Conservation (phyloP, 2,329 filamentous ascomycete genomes). For the Diplodia scrobiculata region DNA sequence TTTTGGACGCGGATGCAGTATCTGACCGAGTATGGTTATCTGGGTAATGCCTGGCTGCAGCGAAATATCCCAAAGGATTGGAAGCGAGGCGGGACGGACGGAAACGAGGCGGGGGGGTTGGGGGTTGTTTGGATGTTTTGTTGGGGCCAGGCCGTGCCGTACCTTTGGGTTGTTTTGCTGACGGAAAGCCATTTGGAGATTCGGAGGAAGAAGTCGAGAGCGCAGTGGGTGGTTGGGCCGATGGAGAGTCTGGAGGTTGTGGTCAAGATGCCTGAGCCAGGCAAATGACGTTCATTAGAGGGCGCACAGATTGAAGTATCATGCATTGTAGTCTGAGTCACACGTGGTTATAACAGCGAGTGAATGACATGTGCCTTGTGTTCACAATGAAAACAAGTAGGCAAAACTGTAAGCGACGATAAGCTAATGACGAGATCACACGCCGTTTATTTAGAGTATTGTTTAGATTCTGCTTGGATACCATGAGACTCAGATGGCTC, state of each 20-base stretch:
- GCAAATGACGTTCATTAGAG: neutral
- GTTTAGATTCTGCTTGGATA: no score
- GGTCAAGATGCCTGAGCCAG: constrained; percentile 52
- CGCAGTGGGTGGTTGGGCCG: constrained; percentile 18
- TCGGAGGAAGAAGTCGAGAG: constrained; percentile 6
- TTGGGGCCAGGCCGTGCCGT: constrained; percentile 72
- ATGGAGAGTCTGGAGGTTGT: constrained; percentile 58
- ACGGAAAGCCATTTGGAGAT: constrained; percentile 22
- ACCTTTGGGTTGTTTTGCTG: constrained; percentile 60
- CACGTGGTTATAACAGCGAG: no score
- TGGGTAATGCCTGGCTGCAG: constrained; percentile 59
- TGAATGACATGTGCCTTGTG: no score
- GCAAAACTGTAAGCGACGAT: no score
- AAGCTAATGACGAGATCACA: no score
- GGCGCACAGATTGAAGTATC: no score
- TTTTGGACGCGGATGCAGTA: constrained; percentile 66
- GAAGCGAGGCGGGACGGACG: constrained; percentile 47
- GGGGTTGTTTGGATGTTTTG: constrained; percentile 67
- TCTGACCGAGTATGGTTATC: constrained; percentile 60
- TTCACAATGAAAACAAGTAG: no score
- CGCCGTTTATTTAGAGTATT: no score
- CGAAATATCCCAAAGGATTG: constrained; percentile 34
- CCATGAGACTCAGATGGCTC: no score
- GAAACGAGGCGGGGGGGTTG: constrained; percentile 31
- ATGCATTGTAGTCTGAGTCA: no score